Evolutionary conservation across 73 alveolate species (phyloP), one percentile per base, ranked within the genome.

Genomic region (Blepharisma stoltei): DNA sequence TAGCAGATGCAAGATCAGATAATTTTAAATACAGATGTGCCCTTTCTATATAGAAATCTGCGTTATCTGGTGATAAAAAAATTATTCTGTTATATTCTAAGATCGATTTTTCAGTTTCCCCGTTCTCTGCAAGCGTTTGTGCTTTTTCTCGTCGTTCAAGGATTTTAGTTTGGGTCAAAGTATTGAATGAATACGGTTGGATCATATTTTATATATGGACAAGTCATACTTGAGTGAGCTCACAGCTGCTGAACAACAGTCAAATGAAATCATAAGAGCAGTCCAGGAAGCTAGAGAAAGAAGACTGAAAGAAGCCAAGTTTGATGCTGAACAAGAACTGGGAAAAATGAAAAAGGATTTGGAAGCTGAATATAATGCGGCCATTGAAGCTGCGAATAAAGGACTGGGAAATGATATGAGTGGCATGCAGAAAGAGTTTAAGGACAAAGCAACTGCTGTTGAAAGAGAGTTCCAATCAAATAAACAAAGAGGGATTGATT

Each of bases 1-100:
- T 87, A 0, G 94, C 94, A 4, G 90, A 83, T 7, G 94, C 86
- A 54, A 87, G 77, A 55, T 87, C 94, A 70, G 90, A 82, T 6
- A 87, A 70, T 67, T 87, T 87, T 4, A 87, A 53, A 69, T 87
- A 87, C 69, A 87, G 77, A 71, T 87, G 88, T 68, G 94, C 94
- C 70, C 83, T 82, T 54, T 87, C 94, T 7, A 86, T 90, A 55
- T 87, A 87, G 7, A 78, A 89, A 67, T 87, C 94, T 49, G 84
- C 65, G 68, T 81, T 82, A 46, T 78, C 81, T 47, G 80, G 75
- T 44, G 85, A 85, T 38, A 78, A 83, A 49, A 87, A 87, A 32
- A 87, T 41, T 6, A 87, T 87, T 50, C 86, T 83, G 76, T 76
- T 78, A 66, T 83, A 88, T 54, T 88, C 95, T 11, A 67, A 79